Conservation (phyloP, 2,329 filamentous ascomycete species). For the Colletotrichum gloeosporioides region DNA sequence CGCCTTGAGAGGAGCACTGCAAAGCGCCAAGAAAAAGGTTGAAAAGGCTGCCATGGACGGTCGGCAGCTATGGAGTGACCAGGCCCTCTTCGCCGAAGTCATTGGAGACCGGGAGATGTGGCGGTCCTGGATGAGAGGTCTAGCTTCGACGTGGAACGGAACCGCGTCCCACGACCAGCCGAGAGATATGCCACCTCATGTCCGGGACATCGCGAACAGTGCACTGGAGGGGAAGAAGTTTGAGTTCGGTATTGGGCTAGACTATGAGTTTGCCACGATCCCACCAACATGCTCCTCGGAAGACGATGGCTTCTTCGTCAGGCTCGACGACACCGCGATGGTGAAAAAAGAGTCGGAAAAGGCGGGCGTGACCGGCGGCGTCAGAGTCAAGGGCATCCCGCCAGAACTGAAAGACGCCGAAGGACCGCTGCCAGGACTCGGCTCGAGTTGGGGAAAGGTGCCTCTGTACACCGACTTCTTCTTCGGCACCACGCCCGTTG, state of each 20-base stretch:
- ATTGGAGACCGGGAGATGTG: conserved; percentile 43
- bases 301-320: conserved; percentile 39
- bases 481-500: conserved; percentile 39
- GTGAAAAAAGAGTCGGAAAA: conserved; percentile 29
- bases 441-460: conserved; percentile 30
- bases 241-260: conserved; percentile 44
- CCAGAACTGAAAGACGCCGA: conserved; percentile 29
- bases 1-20: conserved; percentile 27
- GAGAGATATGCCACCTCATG: conserved; percentile 17
- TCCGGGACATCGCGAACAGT: conserved; percentile 30
- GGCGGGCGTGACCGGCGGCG: conserved; percentile 34
- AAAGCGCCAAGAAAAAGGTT: conserved; percentile 33
- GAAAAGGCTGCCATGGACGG: conserved; percentile 29
- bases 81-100: conserved; percentile 42
- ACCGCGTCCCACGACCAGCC: conserved; percentile 17
- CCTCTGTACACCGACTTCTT: conserved; percentile 42
- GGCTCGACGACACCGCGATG: conserved; percentile 28
- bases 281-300: conserved; percentile 41
- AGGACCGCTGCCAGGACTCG: conserved; percentile 12
- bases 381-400: conserved; percentile 32
- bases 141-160: conserved; percentile 38
- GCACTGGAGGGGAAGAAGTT: conserved; percentile 33
- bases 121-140: conserved; percentile 34
- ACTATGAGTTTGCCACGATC: conserved; percentile 42
- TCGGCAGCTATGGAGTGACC: conserved; percentile 43